Conservation (phyloP, 495 filamentous ascomycete genomes). For the Astrocystis sublimbata region DNA sequence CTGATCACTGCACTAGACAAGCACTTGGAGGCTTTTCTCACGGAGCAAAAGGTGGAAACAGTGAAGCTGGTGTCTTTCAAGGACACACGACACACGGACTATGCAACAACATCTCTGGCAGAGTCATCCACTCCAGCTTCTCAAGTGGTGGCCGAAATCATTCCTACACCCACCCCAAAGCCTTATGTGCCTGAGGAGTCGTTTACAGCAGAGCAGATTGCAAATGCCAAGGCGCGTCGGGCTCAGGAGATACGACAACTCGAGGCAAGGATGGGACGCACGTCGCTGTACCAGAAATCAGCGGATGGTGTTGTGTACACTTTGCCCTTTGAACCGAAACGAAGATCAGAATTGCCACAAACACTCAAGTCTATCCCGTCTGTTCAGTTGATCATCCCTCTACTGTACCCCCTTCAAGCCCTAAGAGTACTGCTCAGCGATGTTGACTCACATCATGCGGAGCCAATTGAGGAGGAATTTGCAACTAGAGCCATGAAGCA, state of each 20-base stretch:
- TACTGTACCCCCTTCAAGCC: slow-evolving; percentile 70
- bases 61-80: slow-evolving; percentile 76
- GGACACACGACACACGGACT: slow-evolving; percentile 45
- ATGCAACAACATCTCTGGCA: slow-evolving; percentile 14
- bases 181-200: slow-evolving; percentile 41
- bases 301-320: slow-evolving; percentile 69
- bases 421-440: slow-evolving; percentile 66
- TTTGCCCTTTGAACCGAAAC: slow-evolving; percentile 70
- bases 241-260: slow-evolving; percentile 70
- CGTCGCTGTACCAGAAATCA: slow-evolving; percentile 68
- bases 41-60: slow-evolving; percentile 71
- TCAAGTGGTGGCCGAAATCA: slow-evolving; percentile 54
- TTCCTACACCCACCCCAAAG: slow-evolving; percentile 19
- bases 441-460: slow-evolving; percentile 60
- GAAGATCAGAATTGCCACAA: slow-evolving; percentile 60
- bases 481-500: slow-evolving; percentile 56
- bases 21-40: slow-evolving; percentile 70
- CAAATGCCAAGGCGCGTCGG: slow-evolving; percentile 63
- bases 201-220: slow-evolving; percentile 59
- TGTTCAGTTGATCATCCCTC: slow-evolving; percentile 69
- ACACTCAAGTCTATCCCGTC: slow-evolving; percentile 63
- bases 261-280: slow-evolving; percentile 73
- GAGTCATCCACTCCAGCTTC: slow-evolving; percentile 49
- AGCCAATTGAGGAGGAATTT: slow-evolving; percentile 66
- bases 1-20: slow-evolving; percentile 74